Percentiles rank a stretch among this genome's conserved stretches.
phyloP scores from a whole-genome alignment of 108 stramenopile species.

The Mediolabrus comicus region DNA sequence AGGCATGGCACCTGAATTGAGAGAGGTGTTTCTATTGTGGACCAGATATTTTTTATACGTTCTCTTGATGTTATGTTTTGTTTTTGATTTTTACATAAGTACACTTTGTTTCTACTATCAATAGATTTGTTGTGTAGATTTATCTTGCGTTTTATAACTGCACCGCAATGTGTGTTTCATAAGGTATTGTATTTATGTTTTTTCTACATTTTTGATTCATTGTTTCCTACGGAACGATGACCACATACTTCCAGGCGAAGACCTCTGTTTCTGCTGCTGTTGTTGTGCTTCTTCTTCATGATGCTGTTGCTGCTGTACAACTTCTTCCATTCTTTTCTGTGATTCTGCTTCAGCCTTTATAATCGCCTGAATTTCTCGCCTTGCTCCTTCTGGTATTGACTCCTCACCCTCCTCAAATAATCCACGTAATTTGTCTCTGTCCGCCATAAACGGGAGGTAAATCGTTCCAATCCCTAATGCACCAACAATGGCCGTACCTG shows the following conservation, averaged over 20 bases:
- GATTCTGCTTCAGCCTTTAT: constrained; percentile 34
- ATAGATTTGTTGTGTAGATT: no score
- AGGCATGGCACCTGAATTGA: background rate
- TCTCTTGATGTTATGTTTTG: background rate
- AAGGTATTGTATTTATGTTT: no score
- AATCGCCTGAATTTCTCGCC: constrained; percentile 37
- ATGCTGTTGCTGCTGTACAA: constrained; percentile 7
- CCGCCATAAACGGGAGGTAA: constrained; percentile 48
- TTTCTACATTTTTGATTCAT: no score
- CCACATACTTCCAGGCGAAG: constrained; percentile 47
- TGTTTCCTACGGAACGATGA: constrained; percentile 35
- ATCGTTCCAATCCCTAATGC: constrained; percentile 43
- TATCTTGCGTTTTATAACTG: background rate
- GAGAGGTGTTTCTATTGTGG: background rate
- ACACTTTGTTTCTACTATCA: background rate
- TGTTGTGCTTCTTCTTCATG: background rate
- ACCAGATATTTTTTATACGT: background rate
- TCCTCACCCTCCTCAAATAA: constrained; percentile 47
- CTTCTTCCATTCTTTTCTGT: constrained; percentile 4
- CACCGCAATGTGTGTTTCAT: no score
- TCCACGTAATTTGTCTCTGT: constrained; percentile 50
- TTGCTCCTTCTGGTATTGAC: constrained; percentile 41
- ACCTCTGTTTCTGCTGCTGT: constrained; percentile 18
- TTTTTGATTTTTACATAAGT: background rate
- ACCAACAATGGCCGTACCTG: constrained; percentile 26